Evolutionary conservation across 1,139 yeast genomes (phyloP).

Genomic region (Debaryomyces singareniensis): DNA sequence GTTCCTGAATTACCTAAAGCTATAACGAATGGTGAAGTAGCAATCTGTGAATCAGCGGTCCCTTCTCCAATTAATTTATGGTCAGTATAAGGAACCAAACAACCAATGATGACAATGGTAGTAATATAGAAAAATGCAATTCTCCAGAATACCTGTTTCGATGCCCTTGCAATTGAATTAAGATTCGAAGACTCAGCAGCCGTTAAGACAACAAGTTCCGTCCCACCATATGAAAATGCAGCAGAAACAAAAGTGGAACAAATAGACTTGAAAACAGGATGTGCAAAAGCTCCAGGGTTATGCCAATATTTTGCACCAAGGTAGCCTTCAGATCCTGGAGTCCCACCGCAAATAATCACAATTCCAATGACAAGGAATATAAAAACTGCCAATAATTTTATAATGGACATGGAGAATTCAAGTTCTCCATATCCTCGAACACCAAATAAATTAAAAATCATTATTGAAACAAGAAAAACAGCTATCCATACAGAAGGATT

Average conservation of each 20-base stretch:
- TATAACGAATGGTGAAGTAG: slow-evolving; percentile 39
- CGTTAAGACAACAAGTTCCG: slow-evolving; percentile 51
- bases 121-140: slow-evolving; percentile 52
- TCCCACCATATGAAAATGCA: slow-evolving; percentile 53
- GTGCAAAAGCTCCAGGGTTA: slow-evolving; percentile 43
- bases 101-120: slow-evolving; percentile 45
- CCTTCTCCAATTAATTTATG: slow-evolving; percentile 19
- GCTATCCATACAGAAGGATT: slow-evolving; percentile 13
- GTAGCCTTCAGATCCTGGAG: slow-evolving; percentile 22
- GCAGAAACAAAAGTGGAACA: slow-evolving; percentile 68
- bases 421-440: slow-evolving; percentile 18
- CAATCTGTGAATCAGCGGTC: slow-evolving; percentile 16
- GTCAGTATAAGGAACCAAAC: slow-evolving; percentile 51
- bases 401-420: slow-evolving; percentile 23
- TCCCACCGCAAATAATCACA: slow-evolving; percentile 25
- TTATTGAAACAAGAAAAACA: slow-evolving; percentile 11
- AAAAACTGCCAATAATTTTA: slow-evolving; percentile 25
- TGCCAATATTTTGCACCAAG: slow-evolving; percentile 41
- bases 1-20: slow-evolving; percentile 41
- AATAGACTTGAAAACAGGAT: slow-evolving; percentile 63
- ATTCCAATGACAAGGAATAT: slow-evolving; percentile 27
- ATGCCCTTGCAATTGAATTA: slow-evolving; percentile 51
- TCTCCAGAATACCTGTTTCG: slow-evolving; percentile 51
- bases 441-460: slow-evolving; percentile 15
- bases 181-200: slow-evolving; percentile 56